Percentiles rank a stretch among this genome's conserved stretches.
Evolutionary conservation across 495 filamentous ascomycete genomes (phyloP).

Genomic region (Friedmanniomyces endolithicus): DNA sequence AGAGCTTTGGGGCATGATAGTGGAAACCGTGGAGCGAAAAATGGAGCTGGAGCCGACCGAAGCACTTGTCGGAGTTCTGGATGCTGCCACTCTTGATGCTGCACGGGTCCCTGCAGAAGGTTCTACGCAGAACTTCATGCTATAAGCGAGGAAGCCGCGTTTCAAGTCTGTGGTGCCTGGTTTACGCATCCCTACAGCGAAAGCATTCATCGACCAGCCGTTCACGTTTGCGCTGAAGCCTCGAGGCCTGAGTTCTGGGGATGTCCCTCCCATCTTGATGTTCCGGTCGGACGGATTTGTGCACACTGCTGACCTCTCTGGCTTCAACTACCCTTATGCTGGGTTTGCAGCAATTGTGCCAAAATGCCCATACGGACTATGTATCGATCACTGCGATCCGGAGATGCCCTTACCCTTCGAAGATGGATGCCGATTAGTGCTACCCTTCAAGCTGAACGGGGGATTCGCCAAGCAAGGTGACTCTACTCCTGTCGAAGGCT

Average conservation of each 20-base stretch:
- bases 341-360: too few relatives aligned
- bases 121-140: background rate
- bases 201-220: background rate
- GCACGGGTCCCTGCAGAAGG: slow-evolving; percentile 1
- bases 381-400: background rate
- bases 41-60: background rate
- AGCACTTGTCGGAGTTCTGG: background rate
- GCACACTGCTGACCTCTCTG: background rate
- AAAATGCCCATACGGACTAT: background rate
- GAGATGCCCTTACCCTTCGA: background rate
- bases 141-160: background rate
- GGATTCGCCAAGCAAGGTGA: background rate
- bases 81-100: background rate
- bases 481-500: background rate
- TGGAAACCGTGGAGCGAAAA: background rate
- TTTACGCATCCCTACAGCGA: background rate
- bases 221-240: too few relatives aligned
- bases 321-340: too few relatives aligned
- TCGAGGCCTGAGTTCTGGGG: too few relatives aligned
- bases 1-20: background rate
- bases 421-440: background rate
- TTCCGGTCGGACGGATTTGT: background rate
- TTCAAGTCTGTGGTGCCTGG: slow-evolving; percentile 3
- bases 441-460: background rate
- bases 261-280: background rate